Evolutionary conservation across 169 alveolate genomes (phyloP).

Genomic region (Eimeria tenella): DNA sequence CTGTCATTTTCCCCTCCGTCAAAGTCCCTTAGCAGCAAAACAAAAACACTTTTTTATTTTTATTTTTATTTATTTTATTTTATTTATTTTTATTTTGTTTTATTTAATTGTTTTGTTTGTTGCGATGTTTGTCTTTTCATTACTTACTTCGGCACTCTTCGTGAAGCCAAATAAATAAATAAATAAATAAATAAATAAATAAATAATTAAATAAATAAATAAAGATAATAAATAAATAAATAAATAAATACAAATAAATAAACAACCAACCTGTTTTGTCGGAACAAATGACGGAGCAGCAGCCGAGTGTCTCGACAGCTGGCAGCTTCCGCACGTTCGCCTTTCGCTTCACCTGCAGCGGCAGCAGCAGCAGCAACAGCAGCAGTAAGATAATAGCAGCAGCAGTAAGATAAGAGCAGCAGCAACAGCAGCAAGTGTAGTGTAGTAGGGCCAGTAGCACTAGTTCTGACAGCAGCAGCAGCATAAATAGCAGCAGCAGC

Average conservation of each 20-base stretch:
- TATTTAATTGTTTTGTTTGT: too few species aligned
- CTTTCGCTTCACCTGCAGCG: constrained; percentile 86
- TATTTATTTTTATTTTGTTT: too few species aligned
- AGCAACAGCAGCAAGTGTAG: too few species aligned
- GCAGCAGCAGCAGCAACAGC: neutral
- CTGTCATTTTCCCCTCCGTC: constrained; percentile 97
- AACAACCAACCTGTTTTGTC: constrained; percentile 97
- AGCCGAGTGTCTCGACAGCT: constrained; percentile 98
- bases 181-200: neutral
- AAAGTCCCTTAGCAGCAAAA: constrained; percentile 93
- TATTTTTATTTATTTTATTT: too few species aligned
- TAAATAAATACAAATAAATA: neutral
- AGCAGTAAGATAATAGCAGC: neutral
- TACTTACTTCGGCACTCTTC: too few species aligned
- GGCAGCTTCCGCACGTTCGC: constrained; percentile 93
- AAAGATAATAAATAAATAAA: neutral
- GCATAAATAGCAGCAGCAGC: too few species aligned
- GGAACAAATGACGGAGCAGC: constrained; percentile 97
- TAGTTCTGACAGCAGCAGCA: too few species aligned
- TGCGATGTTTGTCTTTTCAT: too few species aligned
- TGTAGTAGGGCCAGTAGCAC: too few species aligned
- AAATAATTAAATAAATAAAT: neutral
- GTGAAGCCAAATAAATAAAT: too few species aligned
- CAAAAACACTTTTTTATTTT: neutral
- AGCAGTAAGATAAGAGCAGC: too few species aligned